A percentile compares a stretch with the other conserved stretches of the same genome.
Conservation (phyloP, 2,329 filamentous ascomycete species). For the Fusarium siculi region DNA sequence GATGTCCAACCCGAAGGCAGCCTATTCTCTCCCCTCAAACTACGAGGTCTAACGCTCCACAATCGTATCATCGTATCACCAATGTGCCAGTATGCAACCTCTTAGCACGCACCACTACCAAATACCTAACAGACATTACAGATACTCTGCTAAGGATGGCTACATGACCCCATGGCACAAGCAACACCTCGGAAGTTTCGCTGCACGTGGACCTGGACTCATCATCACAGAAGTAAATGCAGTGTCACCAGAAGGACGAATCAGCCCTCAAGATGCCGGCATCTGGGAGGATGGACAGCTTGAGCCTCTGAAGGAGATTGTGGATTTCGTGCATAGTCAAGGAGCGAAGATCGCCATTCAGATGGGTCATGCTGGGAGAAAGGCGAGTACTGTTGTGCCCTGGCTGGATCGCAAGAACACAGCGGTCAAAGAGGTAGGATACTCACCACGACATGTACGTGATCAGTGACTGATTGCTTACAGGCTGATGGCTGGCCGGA, state of each 20-base stretch:
- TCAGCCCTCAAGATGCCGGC: conserved; percentile 75
- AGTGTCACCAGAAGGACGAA: conserved; percentile 73
- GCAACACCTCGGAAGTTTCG: conserved; percentile 53
- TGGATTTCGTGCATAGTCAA: conserved; percentile 72
- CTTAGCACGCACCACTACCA: neutral
- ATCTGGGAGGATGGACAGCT: conserved; percentile 79
- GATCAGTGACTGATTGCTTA: neutral
- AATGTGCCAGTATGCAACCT: conserved; percentile 56
- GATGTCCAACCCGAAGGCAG: conserved; percentile 39
- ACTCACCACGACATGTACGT: too few species aligned
- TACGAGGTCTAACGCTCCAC: conserved; percentile 56
- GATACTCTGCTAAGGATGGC: conserved; percentile 53
- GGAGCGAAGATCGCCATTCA: conserved; percentile 74
- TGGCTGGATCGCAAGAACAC: conserved; percentile 42
- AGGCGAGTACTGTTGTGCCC: conserved; percentile 54
- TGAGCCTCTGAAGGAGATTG: conserved; percentile 64
- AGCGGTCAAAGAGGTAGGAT: conserved; percentile 36
- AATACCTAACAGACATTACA: neutral
- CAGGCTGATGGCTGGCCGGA: conserved; percentile 43
- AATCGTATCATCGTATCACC: conserved; percentile 60
- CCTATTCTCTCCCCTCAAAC: conserved; percentile 57
- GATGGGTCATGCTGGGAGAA: conserved; percentile 74
- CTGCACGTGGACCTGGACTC: conserved; percentile 62
- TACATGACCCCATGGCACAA: conserved; percentile 57
- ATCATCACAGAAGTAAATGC: conserved; percentile 75